These are phyloP conservation scores for Phialocephala subalpina DNA, from an alignment of 2,329 filamentous ascomycete species.

Conservation along the genomic window DNA sequence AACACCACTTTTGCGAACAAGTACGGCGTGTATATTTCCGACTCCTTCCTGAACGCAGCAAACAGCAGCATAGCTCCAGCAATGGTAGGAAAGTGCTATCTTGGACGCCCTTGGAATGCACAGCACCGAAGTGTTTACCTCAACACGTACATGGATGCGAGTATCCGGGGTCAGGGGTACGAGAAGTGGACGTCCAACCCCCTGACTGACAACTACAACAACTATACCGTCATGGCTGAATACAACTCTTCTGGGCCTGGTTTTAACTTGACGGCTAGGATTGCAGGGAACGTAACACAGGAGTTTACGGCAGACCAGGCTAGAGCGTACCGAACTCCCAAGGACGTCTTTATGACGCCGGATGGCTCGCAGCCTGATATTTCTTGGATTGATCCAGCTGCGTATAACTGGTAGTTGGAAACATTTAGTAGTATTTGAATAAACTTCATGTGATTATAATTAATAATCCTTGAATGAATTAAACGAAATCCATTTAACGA, in stretches of 20 bases:
- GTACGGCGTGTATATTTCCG: slow-evolving; percentile 71
- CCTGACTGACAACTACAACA: slow-evolving; percentile 30
- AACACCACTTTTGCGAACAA: slow-evolving; percentile 73
- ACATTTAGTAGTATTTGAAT: too few species aligned
- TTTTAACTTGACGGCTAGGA: slow-evolving; percentile 54
- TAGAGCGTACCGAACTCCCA: slow-evolving; percentile 47
- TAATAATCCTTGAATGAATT: too few species aligned
- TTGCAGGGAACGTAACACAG: slow-evolving; percentile 47
- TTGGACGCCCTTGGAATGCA: slow-evolving; percentile 63
- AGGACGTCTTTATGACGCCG: slow-evolving; percentile 55
- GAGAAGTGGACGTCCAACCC: slow-evolving; percentile 51
- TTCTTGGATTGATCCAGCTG: slow-evolving; percentile 54
- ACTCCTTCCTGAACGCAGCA: slow-evolving; percentile 60
- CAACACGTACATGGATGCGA: slow-evolving; percentile 56
- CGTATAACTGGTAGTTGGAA: too few species aligned
- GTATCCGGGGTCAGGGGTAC: slow-evolving; percentile 56
- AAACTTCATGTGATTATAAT: too few species aligned
- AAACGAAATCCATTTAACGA: too few species aligned
- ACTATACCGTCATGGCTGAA: slow-evolving; percentile 59
- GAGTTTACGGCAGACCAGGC: slow-evolving; percentile 50
- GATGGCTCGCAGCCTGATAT: slow-evolving; percentile 54
- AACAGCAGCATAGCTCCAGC: slow-evolving; percentile 54
- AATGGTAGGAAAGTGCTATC: slow-evolving; percentile 52
- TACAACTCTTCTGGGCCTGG: slow-evolving; percentile 58
- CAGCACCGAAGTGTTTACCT: slow-evolving; percentile 59